These are phyloP conservation scores for Phytophthora ramorum DNA, from an alignment of 352 stramenopile species.

Conservation along the genomic window DNA sequence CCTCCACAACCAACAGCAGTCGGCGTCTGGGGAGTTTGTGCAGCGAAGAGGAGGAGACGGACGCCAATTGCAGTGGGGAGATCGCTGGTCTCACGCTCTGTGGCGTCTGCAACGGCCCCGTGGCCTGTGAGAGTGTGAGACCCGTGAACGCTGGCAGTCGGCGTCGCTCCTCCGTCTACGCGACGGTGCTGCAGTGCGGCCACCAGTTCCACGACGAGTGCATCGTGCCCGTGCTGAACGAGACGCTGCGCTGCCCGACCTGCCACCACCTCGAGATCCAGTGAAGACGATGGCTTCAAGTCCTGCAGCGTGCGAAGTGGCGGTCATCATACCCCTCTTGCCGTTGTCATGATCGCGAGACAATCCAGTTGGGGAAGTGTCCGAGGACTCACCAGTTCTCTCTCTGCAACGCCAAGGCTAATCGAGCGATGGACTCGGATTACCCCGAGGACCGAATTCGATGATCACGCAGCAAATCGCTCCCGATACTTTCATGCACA, in stretches of 20 bases:
- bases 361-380: conserved; percentile 8
- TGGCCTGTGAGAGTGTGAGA: conserved; percentile 17
- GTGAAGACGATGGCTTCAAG: conserved; percentile 13
- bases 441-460: conserved; percentile 10
- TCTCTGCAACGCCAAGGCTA: conserved; percentile 8
- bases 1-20: conserved; percentile 7
- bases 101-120: conserved; percentile 26
- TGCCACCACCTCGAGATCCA: conserved; percentile 45
- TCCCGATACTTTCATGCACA: conserved; percentile 10
- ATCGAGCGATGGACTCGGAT: conserved; percentile 19
- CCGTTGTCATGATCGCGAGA: conserved; percentile 12
- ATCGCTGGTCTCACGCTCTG: conserved; percentile 13
- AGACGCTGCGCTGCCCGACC: conserved; percentile 39
- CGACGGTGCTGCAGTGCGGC: conserved; percentile 38
- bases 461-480: conserved; percentile 28
- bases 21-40: neutral
- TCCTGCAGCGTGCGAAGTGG: neutral
- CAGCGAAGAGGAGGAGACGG: conserved; percentile 10
- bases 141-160: conserved; percentile 3
- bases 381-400: conserved; percentile 1
- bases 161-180: conserved; percentile 31
- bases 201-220: conserved; percentile 52
- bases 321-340: conserved; percentile 8
- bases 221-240: conserved; percentile 47
- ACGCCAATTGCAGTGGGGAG: neutral